phyloP scores from a whole-genome alignment of 1,284 basidiomycete species.

The Naganishia albida region DNA sequence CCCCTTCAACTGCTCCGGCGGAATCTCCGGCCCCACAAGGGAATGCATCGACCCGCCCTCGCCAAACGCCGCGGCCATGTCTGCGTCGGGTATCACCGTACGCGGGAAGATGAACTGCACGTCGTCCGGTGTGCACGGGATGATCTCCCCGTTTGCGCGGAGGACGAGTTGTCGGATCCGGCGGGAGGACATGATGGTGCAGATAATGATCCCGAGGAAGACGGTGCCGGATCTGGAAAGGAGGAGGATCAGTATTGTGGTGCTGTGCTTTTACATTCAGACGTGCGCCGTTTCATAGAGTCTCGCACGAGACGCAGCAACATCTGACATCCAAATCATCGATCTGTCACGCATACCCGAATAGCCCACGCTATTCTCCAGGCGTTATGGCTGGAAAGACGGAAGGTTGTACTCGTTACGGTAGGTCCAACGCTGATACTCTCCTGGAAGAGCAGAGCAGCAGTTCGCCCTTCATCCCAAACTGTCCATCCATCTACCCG shows the following conservation, averaged over 20 bases:
- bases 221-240: conserved; percentile 37
- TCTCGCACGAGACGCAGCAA: no score
- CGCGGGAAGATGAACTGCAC: conserved; percentile 51
- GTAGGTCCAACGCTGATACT: no score
- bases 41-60: conserved; percentile 30
- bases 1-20: conserved; percentile 11
- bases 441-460: no score
- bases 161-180: conserved; percentile 30
- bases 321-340: no score
- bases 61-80: conserved; percentile 31
- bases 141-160: conserved; percentile 43
- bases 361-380: no score
- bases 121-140: conserved; percentile 47
- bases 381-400: no score
- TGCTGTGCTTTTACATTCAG: no score
- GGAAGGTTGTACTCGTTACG: no score
- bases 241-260: background rate
- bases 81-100: conserved; percentile 37
- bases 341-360: no score
- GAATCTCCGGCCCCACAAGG: conserved; percentile 37
- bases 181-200: conserved; percentile 21
- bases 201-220: conserved; percentile 45
- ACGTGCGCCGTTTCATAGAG: no score
- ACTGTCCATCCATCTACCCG: no score
- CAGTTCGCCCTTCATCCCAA: no score